Conservation (phyloP, 345 rosid genomes). For the Camelina hispida region DNA sequence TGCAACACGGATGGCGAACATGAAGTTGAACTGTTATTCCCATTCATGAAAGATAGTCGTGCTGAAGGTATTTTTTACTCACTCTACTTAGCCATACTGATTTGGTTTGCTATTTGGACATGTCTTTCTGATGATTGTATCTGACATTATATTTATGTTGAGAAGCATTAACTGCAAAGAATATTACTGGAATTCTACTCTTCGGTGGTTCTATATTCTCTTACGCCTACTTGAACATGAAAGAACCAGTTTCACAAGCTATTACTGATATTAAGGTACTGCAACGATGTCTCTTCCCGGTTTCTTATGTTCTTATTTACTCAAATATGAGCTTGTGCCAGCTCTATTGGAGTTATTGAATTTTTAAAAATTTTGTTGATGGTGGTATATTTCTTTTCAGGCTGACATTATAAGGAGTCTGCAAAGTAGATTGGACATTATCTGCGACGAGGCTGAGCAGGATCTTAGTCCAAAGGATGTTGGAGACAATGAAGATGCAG, state of each 20-base stretch:
- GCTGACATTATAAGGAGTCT: conserved; percentile 83
- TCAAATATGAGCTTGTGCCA: not conserved
- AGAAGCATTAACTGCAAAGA: conserved; percentile 68
- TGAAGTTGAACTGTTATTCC: conserved; percentile 77
- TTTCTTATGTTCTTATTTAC: no score
- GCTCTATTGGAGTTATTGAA: not conserved
- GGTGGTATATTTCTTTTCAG: conserved; percentile 47
- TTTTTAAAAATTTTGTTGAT: not conserved
- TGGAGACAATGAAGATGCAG: conserved; percentile 44
- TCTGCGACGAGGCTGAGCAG: conserved; percentile 80
- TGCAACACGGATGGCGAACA: conserved; percentile 61
- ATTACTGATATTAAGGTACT: conserved; percentile 81
- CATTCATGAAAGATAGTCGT: conserved; percentile 65
- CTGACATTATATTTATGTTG: conserved; percentile 44
- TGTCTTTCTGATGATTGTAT: conserved; percentile 18
- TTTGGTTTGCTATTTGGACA: not conserved
- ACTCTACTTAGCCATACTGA: not conserved
- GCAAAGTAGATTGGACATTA: conserved; percentile 82
- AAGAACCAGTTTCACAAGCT: conserved; percentile 85
- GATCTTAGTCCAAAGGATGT: conserved; percentile 44
- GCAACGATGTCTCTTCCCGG: not conserved
- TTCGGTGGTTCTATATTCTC: conserved; percentile 73
- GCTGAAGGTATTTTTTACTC: conserved; percentile 55
- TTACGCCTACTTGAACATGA: conserved; percentile 66
- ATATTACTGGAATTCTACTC: conserved; percentile 63